Base-by-base conservation (phyloP, 139 green algal genomes). In the Chlorella ohadii region DNA sequence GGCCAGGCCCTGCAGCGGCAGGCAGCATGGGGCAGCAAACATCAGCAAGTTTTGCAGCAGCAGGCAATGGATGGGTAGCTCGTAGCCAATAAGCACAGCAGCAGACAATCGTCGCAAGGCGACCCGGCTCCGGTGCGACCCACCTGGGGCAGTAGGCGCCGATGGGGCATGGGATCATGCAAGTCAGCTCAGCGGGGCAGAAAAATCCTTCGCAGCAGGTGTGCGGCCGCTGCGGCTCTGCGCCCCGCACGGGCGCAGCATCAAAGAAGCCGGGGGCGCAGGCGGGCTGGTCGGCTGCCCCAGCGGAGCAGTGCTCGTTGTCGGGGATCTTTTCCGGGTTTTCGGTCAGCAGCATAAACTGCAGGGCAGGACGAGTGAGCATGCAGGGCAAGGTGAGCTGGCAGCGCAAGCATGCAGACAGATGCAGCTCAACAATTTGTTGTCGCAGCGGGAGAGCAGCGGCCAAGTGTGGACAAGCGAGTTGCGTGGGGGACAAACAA, bases 171-270 rank as follows among this genome's bases (percentile, higher is more conserved):
- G 89, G 89, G 23, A 92, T 84, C 77, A 92, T 85, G 85, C 89
- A 92, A 11, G 74, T 90, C 63, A 92, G 76, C 56, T 70, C 34
- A 1, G 79, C 25, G 0, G 87, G 89, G 72, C 89, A 92, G 57
- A 92, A 92, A 66, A 88, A 92, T n/a, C 89, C 89, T 28, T 72
- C 76, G 81, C 89, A 92, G 81, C 89, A 92, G 51, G 89, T 66
- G 59, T 85, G 76, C 12, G 82, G 51, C 38, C 66, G 23, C 74
- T 70, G 61, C 20, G 31, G 57, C 64, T 71, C 23, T 22, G 39
- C 27, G 28, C 17, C 39, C 28, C 70, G n/a, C 38, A n/a, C 55
- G 12, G 51, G 51, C 15, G 51, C 51, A 11, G 57, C 67, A 16
- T 90, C 83, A 39, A 92, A 91, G 76, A 92, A 92, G 20, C 89